Conservation (phyloP, 2,329 filamentous ascomycete genomes). For the Pyrenophora tritici-repentis region DNA sequence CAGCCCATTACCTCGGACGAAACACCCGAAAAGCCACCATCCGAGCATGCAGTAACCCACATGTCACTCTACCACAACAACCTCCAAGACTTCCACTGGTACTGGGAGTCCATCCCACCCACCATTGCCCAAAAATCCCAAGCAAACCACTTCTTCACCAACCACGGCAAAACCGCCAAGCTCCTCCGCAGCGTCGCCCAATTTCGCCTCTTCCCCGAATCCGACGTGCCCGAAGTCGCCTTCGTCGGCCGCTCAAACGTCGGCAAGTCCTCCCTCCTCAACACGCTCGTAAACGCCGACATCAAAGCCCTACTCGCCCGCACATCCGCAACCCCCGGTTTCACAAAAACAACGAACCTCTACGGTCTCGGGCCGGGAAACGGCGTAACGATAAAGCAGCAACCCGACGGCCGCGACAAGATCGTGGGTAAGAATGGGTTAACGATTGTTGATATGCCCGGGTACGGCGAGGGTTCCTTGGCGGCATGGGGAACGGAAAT, state of each 20-base stretch:
- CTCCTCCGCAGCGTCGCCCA: conserved; percentile 64
- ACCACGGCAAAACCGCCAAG: conserved; percentile 47
- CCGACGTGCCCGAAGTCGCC: conserved; percentile 63
- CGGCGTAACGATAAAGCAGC: conserved; percentile 32
- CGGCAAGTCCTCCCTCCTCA: conserved; percentile 70
- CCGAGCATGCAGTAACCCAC: conserved; percentile 1
- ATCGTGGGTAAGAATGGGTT: conserved; percentile 51
- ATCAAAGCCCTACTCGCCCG: conserved; percentile 50
- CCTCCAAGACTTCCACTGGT: conserved; percentile 35
- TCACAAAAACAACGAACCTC: conserved; percentile 69
- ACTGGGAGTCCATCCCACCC: conserved; percentile 41
- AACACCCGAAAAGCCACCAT: no score
- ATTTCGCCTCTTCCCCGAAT: conserved; percentile 64
- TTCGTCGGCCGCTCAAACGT: conserved; percentile 74
- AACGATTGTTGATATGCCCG: conserved; percentile 72
- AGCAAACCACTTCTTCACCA: conserved; percentile 53
- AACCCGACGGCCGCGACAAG: conserved; percentile 24
- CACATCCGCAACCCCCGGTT: conserved; percentile 64
- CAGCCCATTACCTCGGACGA: conserved; percentile 10
- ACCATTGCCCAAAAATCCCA: conserved; percentile 45
- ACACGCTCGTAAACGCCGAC: conserved; percentile 58
- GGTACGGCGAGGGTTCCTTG: conserved; percentile 67
- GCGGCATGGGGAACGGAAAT: conserved; percentile 69
- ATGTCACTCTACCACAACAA: conserved; percentile 9
- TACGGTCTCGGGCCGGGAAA: conserved; percentile 60